phyloP scores from a whole-genome alignment of 1,139 yeast species.

The Yamadazyma atlantica region DNA sequence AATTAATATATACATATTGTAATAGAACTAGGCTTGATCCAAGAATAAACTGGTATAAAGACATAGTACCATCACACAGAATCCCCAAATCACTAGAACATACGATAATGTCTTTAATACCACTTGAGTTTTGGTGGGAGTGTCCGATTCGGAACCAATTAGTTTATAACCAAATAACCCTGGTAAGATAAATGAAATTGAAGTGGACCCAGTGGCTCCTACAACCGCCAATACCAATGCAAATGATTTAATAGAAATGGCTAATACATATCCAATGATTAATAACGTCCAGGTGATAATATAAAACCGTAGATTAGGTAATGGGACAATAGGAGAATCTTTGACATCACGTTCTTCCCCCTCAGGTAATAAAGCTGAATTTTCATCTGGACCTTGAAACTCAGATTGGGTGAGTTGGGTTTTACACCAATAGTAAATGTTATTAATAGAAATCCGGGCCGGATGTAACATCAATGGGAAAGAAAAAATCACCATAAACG shows the following conservation, averaged over 20 bases:
- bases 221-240: slow-evolving; percentile 57
- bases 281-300: slow-evolving; percentile 48
- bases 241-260: slow-evolving; percentile 49
- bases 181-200: slow-evolving; percentile 59
- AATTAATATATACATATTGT: background rate
- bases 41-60: slow-evolving; percentile 36
- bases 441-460: slow-evolving; percentile 79
- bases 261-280: slow-evolving; percentile 42
- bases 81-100: slow-evolving; percentile 41
- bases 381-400: slow-evolving; percentile 2
- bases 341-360: slow-evolving; percentile 9
- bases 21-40: slow-evolving; percentile 11
- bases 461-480: slow-evolving; percentile 95
- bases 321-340: slow-evolving; percentile 42
- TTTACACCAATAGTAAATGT: slow-evolving; percentile 56
- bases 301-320: slow-evolving; percentile 49
- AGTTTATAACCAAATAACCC: slow-evolving; percentile 58
- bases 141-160: slow-evolving; percentile 31
- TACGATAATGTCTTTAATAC: slow-evolving; percentile 29
- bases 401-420: slow-evolving; percentile 1
- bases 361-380: slow-evolving; percentile 6
- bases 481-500: slow-evolving; percentile 79
- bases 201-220: slow-evolving; percentile 63
- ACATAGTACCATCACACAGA: slow-evolving; percentile 41
- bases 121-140: slow-evolving; percentile 22